A percentile compares a stretch with the other conserved stretches of the same genome.
Conservation (phyloP, 1,139 yeast genomes). For the Pichia sp. region DNA sequence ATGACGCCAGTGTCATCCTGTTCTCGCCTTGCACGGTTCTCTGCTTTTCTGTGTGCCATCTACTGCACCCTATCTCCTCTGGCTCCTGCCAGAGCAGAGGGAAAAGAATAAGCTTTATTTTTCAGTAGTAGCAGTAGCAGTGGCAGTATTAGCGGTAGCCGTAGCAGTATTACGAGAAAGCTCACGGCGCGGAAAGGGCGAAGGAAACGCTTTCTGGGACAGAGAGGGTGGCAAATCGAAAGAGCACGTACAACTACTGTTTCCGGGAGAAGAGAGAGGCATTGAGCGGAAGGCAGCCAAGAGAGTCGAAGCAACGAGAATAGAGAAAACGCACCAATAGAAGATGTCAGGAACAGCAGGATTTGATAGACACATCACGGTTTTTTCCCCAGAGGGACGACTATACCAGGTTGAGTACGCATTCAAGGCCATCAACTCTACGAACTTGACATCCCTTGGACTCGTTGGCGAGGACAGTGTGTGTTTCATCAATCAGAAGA, state of each 20-base stretch:
- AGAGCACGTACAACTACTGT: background rate
- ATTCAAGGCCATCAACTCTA: conserved; percentile 90
- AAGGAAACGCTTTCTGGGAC: background rate
- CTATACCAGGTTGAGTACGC: conserved; percentile 97
- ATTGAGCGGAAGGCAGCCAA: background rate
- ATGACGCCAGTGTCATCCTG: conserved; percentile 27
- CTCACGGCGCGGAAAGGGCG: background rate
- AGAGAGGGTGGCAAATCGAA: background rate
- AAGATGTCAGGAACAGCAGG: conserved; percentile 56
- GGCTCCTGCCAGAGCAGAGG: background rate
- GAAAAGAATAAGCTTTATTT: background rate
- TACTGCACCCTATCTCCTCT: background rate
- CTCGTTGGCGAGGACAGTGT: conserved; percentile 83
- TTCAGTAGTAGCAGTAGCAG: background rate
- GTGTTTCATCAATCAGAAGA: conserved; percentile 91
- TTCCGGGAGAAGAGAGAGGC: background rate
- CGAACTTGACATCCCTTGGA: conserved; percentile 86
- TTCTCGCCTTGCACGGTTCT: background rate
- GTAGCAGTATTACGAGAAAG: background rate
- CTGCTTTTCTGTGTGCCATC: background rate
- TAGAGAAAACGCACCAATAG: background rate
- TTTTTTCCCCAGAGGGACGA: conserved; percentile 97
- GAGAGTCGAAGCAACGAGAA: background rate
- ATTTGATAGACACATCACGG: conserved; percentile 96
- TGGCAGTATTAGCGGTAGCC: background rate